phyloP scores from a whole-genome alignment of 2,329 filamentous ascomycete genomes.

The Fusarium abutilonis region DNA sequence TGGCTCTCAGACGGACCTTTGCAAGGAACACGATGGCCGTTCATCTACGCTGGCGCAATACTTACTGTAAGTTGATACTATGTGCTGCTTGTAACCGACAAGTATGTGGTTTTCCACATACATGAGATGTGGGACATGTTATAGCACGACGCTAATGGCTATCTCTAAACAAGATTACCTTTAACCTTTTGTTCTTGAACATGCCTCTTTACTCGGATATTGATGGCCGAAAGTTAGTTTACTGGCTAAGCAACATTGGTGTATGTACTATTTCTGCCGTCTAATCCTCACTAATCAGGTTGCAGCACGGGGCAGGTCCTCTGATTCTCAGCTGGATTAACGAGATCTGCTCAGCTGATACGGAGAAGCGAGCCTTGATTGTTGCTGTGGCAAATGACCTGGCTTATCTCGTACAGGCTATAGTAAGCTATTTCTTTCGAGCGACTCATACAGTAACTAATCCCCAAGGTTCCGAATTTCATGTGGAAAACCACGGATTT shows the following conservation, averaged over 20 bases:
- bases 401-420: constrained; percentile 34
- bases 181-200: constrained; percentile 15
- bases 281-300: too few relatives aligned
- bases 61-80: constrained; percentile 16
- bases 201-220: constrained; percentile 33
- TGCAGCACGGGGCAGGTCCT: constrained; percentile 26
- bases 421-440: constrained; percentile 5
- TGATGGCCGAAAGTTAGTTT: constrained; percentile 24
- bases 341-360: constrained; percentile 35
- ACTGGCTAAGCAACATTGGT: constrained; percentile 38
- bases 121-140: too few relatives aligned
- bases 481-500: constrained; percentile 10
- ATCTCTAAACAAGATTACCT: constrained; percentile 13
- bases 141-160: too few relatives aligned
- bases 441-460: neutral
- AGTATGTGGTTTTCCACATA: too few relatives aligned
- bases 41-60: constrained; percentile 33
- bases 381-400: constrained; percentile 24
- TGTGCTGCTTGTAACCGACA: accelerated
- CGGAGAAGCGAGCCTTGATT: constrained; percentile 35
- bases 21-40: constrained; percentile 28
- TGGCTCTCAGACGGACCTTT: constrained; percentile 36
- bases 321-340: constrained; percentile 41
- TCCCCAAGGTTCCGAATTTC: constrained; percentile 1
- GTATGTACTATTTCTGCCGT: constrained; percentile 12